phyloP scores from a whole-genome alignment of 768 basidiomycete species.

The Lentinus brumalis region DNA sequence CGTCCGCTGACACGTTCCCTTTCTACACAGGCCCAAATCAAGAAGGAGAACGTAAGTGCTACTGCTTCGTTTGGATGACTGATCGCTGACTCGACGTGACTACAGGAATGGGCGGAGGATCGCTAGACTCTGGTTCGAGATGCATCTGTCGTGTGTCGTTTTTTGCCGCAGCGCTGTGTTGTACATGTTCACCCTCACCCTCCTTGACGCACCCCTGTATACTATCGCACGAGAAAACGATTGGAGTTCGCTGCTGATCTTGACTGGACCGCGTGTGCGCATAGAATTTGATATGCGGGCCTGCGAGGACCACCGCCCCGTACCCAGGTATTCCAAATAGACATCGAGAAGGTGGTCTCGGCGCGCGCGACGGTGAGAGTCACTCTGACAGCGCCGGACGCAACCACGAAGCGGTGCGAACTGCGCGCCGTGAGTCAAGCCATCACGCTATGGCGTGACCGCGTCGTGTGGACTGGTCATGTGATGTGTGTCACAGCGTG shows the following conservation, averaged over 20 bases:
- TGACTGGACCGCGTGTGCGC: not conserved
- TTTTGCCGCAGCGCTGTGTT: slow-evolving; percentile 19
- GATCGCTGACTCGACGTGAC: slow-evolving; percentile 7
- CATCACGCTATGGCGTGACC: not conserved
- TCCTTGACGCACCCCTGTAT: slow-evolving; percentile 9
- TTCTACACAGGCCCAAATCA: slow-evolving; percentile 82
- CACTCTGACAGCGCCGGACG: not conserved
- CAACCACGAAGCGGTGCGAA: not conserved
- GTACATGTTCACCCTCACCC: slow-evolving; percentile 18
- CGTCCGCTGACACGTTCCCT: slow-evolving; percentile 12
- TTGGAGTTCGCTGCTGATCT: not conserved
- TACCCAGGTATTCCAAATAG: not conserved
- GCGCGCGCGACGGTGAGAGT: not conserved
- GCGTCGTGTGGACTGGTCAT: not conserved
- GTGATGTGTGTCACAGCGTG: slow-evolving; percentile 16
- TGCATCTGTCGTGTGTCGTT: slow-evolving; percentile 6
- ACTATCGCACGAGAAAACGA: slow-evolving; percentile 13
- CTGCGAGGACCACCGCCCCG: not conserved
- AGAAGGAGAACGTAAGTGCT: slow-evolving; percentile 92
- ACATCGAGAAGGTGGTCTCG: too few species aligned
- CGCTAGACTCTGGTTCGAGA: slow-evolving; percentile 46
- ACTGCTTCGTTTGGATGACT: not conserved
- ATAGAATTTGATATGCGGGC: not conserved
- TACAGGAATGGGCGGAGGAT: slow-evolving; percentile 91
- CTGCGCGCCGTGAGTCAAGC: not conserved